phyloP scores from a whole-genome alignment of 169 alveolate species.

The Cryptosporidium baileyi region DNA sequence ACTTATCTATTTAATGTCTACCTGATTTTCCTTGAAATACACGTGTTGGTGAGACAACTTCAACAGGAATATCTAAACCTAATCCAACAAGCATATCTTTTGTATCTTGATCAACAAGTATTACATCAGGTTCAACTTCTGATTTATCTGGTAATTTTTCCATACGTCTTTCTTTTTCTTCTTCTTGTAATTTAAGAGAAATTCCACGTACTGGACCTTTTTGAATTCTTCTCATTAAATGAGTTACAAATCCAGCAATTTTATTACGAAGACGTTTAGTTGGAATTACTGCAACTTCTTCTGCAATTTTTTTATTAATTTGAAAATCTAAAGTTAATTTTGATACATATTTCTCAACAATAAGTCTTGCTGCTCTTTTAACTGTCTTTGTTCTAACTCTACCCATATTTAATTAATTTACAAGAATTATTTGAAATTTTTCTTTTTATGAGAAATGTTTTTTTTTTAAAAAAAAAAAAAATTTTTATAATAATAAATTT shows the following conservation, averaged over 20 bases:
- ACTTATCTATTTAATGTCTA: constrained; percentile 33
- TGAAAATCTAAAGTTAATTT: constrained; percentile 97
- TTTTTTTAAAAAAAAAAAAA: no score
- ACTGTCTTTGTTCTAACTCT: constrained; percentile 99
- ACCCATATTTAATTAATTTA: constrained; percentile 85
- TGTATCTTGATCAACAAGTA: constrained; percentile 88
- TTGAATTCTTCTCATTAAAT: constrained; percentile 92
- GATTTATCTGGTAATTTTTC: constrained; percentile 96
- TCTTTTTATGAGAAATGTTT: no score
- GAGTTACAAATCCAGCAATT: constrained; percentile 97
- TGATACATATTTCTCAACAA: constrained; percentile 97
- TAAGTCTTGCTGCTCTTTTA: constrained; percentile 98
- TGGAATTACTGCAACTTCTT: constrained; percentile 98
- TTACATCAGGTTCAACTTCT: constrained; percentile 88
- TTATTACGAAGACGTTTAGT: constrained; percentile 97
- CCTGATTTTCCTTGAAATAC: constrained; percentile 69
- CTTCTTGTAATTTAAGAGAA: constrained; percentile 99
- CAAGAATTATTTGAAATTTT: not conserved
- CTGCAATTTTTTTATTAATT: constrained; percentile 98
- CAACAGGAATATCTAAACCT: constrained; percentile 80
- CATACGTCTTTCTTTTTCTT: constrained; percentile 98
- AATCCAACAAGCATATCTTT: constrained; percentile 86
- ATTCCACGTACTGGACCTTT: constrained; percentile 99
- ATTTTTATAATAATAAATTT: no score
- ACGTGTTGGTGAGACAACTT: constrained; percentile 64